Evolutionary conservation across 2,329 filamentous ascomycete genomes (phyloP).

Genomic region (Diaporthe citrichinensis): DNA sequence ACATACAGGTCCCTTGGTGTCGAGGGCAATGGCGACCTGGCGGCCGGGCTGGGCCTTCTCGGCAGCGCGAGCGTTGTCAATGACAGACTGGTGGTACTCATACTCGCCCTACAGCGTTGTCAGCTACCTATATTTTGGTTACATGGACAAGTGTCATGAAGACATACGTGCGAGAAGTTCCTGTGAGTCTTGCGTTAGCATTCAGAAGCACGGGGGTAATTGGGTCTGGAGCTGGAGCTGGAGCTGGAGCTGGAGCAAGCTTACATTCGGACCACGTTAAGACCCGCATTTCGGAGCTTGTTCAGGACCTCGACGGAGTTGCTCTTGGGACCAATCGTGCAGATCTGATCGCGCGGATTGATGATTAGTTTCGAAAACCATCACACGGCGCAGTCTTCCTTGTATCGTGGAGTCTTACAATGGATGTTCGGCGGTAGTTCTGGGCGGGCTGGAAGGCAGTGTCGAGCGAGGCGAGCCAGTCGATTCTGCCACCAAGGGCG

Average conservation of each 20-base stretch:
- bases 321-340: conserved; percentile 99
- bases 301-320: conserved; percentile 99
- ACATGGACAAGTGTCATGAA: conserved; percentile 12
- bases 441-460: conserved; percentile 88
- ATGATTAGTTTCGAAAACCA: conserved; percentile 14
- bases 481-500: conserved; percentile 78
- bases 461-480: conserved; percentile 81
- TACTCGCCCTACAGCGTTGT: conserved; percentile 74
- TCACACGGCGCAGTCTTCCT: background rate
- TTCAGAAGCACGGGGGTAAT: background rate
- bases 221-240: background rate
- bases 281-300: conserved; percentile 87
- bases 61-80: conserved; percentile 92
- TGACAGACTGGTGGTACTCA: conserved; percentile 97
- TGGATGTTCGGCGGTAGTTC: conserved; percentile 96
- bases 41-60: conserved; percentile 84
- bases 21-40: conserved; percentile 94
- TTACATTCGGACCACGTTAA: conserved; percentile 99
- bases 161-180: conserved; percentile 43
- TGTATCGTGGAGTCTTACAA: conserved; percentile 54
- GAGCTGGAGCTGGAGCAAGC: background rate
- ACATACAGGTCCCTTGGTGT: conserved; percentile 71
- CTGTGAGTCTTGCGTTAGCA: conserved; percentile 27
- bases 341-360: conserved; percentile 68
- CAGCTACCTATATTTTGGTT: conserved; percentile 1